Base-by-base conservation (phyloP, 176 grass and related monocot species). In the Urochloa ruziziensis region DNA sequence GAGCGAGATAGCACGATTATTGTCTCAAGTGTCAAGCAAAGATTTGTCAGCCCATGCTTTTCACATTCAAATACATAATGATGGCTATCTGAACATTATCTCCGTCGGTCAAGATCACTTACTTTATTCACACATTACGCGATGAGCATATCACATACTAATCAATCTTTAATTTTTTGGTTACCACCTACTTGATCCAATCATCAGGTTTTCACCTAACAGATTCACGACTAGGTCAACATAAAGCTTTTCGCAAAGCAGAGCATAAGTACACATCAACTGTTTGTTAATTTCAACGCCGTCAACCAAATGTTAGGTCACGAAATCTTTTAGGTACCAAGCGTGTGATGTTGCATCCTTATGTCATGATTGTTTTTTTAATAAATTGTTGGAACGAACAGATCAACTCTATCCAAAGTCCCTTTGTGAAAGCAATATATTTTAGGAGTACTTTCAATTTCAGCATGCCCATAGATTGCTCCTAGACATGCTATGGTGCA, bases 361-460 rank as follows among this genome's bases (percentile, higher is more conserved):
- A 36, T n/a, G 63, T 47, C 51, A 70, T 47, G 21, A 17, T 34
- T 58, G 8, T 37, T 18, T 25, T 29, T 29, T 35, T 28, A 3
- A 67, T n/a, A 39, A 66, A 84, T 60, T 8, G 83, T 59, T 69
- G 83, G 57, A 85, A 59, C 27, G 47, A 69, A 60, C 25, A 69
- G 3, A 47, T 35, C 34, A 57, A 52, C 30, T 54, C 19, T 47
- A 59, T 83, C 34, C 4, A 69, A 28, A 69, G 73, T 59, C 27
- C 37, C 36, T 69, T 69, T 85, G 51, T 78, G 73, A 77, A 78
- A 35, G 53, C 51, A 66, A 78, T 43, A 70, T 46, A 70, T 85
- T 48, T 79, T 68, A 85, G 19, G 28, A 78, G 56, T 47, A 27
- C 46, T 84, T 70, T 21, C 23, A 84, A 51, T 84, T 70, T 21